Evolutionary conservation across 2,329 filamentous ascomycete species (phyloP), one percentile per base, ranked within the genome.

Genomic region (Penicillium brasilianum): DNA sequence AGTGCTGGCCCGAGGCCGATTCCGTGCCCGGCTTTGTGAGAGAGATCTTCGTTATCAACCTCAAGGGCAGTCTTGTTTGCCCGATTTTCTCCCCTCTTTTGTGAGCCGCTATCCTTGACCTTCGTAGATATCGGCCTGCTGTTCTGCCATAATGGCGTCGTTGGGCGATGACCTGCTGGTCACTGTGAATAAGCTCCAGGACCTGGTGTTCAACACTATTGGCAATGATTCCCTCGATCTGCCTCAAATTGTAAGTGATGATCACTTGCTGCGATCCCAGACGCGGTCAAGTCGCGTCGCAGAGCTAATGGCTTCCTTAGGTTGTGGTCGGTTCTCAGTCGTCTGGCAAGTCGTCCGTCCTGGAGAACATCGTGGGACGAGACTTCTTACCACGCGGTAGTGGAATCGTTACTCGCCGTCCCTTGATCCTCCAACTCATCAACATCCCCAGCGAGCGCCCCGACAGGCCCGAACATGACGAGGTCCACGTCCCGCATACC

Each of bases 171-270:
- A 99, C 81, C 84, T 99, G 80, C 87, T 99, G 77, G 88, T 87
- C 71, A 96, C 93, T 67, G 95, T 99, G 82, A 99, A 99, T 85
- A 96, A 96, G 84, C 85, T 99, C 74, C 95, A 99, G 81, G 95
- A 98, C 80, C 82, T 99, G 75, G 95, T 99, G 74, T 99, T 99
- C 84, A 99, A 99, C 82, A 99, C 95, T 70, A 99, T 99, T 79
- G 95, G 95, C 80, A 98, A 93, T 83, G 95, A 99, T 80, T 98
- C 94, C 56, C 86, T 99, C 63, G 95, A 99, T 80, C 84, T 99
- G 60, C 95, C 95, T 61, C 95, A 99, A 82, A 99, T 99, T 85
- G 95, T 97, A 88, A 75, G 88, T 82, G 18, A 22, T 30, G 44
- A 57, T 16, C 44, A 22, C 13, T 9, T 14, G 13, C 28, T 1